Percentiles rank a stretch among this genome's conserved stretches.
Conservation (phyloP, 2,329 filamentous ascomycete species). For the Aspergillus latus region DNA sequence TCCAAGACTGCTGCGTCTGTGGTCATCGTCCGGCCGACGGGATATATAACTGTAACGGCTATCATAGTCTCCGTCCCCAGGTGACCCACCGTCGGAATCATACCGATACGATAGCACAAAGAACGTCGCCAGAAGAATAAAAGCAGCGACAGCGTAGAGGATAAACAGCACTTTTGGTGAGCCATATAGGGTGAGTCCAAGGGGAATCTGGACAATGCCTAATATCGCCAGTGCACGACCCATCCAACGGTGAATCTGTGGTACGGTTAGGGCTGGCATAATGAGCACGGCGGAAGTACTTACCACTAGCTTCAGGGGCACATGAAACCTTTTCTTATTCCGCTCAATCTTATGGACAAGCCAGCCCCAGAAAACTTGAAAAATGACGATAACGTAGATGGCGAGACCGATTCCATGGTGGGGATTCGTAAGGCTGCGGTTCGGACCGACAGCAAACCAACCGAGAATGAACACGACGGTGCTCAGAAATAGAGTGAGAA, state of each 20-base stretch:
- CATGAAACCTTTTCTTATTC: conserved; percentile 53
- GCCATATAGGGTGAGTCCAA: conserved; percentile 89
- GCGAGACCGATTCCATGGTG: conserved; percentile 67
- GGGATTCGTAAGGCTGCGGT: conserved; percentile 62
- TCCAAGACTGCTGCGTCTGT: conserved; percentile 46
- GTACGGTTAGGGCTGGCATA: conserved; percentile 38
- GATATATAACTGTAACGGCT: conserved; percentile 59
- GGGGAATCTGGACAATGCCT: conserved; percentile 80
- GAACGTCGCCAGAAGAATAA: conserved; percentile 69
- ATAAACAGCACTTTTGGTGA: conserved; percentile 84
- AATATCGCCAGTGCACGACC: conserved; percentile 76
- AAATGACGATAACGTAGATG: conserved; percentile 60
- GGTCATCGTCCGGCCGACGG: conserved; percentile 51
- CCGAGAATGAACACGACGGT: conserved; percentile 63
- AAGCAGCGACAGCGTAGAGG: conserved; percentile 76
- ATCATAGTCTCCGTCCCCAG: conserved; percentile 53
- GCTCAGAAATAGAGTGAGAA: conserved; percentile 59
- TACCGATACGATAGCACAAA: conserved; percentile 76
- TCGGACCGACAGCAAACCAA: conserved; percentile 63
- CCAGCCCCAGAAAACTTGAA: conserved; percentile 60
- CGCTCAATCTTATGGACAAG: conserved; percentile 56
- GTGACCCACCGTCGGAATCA: conserved; percentile 50
- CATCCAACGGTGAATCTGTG: conserved; percentile 82
- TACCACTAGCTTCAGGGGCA: conserved; percentile 61
- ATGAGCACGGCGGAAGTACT: conserved; percentile 21